Conservation (phyloP, 192 early-diverging fungal genomes). For the Umbelopsis vinacea region DNA sequence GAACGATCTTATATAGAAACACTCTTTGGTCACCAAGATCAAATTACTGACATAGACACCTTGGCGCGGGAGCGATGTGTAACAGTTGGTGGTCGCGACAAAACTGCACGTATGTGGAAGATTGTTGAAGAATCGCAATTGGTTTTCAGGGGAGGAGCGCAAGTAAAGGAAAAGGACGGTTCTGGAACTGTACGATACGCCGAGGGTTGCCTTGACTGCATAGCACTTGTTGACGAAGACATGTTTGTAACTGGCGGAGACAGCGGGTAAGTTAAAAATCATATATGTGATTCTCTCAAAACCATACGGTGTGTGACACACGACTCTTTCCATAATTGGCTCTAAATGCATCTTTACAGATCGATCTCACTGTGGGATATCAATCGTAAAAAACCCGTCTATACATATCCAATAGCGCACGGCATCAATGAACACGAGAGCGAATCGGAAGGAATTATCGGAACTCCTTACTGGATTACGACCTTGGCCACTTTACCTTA, state of each 20-base stretch:
- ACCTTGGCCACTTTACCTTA: conserved; percentile 80
- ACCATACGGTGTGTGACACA: background rate
- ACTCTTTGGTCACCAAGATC: conserved; percentile 97
- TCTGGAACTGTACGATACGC: conserved; percentile 38
- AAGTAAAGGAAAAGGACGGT: conserved; percentile 30
- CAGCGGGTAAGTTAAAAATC: conserved; percentile 61
- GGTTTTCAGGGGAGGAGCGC: conserved; percentile 83
- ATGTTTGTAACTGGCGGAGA: conserved; percentile 92
- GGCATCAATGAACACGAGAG: conserved; percentile 58
- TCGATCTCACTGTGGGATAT: conserved; percentile 93
- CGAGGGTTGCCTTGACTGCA: conserved; percentile 80
- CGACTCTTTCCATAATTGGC: conserved; percentile 9
- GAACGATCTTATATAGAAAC: conserved; percentile 94
- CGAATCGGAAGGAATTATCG: conserved; percentile 53
- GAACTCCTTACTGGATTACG: conserved; percentile 83
- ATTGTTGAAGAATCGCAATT: conserved; percentile 93
- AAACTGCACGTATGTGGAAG: conserved; percentile 92
- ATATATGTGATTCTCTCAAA: background rate
- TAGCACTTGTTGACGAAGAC: conserved; percentile 94
- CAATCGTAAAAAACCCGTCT: conserved; percentile 91
- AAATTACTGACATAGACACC: conserved; percentile 78
- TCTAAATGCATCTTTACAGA: conserved; percentile 43
- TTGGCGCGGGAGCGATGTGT: conserved; percentile 90
- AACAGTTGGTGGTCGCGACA: conserved; percentile 88
- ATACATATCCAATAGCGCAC: conserved; percentile 75